Evolutionary conservation across 2,329 filamentous ascomycete genomes (phyloP).

Genomic region (Clarireedia monteithiana): DNA sequence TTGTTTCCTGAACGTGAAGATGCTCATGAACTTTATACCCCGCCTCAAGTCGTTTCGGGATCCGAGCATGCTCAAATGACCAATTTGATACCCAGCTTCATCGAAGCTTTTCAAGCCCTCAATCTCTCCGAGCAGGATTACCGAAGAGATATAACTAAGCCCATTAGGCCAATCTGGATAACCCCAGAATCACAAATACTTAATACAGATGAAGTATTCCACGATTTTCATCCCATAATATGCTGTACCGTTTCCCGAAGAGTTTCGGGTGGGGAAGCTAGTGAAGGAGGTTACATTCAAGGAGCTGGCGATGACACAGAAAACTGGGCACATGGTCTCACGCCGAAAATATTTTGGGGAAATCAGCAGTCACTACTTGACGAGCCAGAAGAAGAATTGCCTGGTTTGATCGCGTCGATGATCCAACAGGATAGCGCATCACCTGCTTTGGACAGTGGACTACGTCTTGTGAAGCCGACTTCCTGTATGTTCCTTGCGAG

Average conservation of each 20-base stretch:
- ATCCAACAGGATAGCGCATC: constrained; percentile 24
- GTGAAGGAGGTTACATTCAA: constrained; percentile 76
- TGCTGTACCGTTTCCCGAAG: constrained; percentile 79
- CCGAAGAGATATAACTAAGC: constrained; percentile 53
- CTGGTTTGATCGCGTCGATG: constrained; percentile 40
- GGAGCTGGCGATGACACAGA: constrained; percentile 93
- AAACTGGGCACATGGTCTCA: constrained; percentile 80
- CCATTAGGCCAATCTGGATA: constrained; percentile 72
- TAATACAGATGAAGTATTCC: constrained; percentile 37
- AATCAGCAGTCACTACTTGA: constrained; percentile 53
- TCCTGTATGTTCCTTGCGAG: constrained; percentile 21
- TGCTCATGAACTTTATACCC: constrained; percentile 55
- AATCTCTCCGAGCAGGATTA: constrained; percentile 50
- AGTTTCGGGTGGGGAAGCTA: constrained; percentile 59
- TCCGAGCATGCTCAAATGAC: constrained; percentile 75
- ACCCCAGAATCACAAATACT: constrained; percentile 56
- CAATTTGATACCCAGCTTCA: constrained; percentile 46
- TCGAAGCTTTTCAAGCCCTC: constrained; percentile 46
- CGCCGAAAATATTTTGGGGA: constrained; percentile 71
- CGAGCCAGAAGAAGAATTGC: constrained; percentile 58
- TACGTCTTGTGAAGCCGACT: constrained; percentile 23
- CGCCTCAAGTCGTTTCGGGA: constrained; percentile 61
- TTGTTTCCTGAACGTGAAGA: constrained; percentile 55
- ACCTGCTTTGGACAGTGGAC: background rate
- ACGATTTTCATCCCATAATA: constrained; percentile 63